Evolutionary conservation across 305 asterid species (phyloP).

Genomic region (Fraxinus sp.): DNA sequence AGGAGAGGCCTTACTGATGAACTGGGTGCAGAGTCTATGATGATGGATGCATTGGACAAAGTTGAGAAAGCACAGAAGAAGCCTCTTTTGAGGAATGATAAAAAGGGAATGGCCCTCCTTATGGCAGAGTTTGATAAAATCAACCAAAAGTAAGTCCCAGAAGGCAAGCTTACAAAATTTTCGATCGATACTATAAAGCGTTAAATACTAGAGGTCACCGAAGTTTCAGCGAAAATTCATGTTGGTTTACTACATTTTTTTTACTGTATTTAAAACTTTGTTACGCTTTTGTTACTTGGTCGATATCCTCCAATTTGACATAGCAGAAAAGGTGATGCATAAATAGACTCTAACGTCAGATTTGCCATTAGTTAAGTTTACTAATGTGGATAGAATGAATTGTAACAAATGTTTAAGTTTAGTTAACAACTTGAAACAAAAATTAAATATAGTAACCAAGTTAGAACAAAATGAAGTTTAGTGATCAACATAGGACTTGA

Average conservation of each 20-base stretch:
- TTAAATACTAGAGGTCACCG: neutral
- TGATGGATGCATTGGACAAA: conserved; percentile 76
- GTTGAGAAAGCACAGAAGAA: conserved; percentile 80
- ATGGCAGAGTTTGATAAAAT: conserved; percentile 74
- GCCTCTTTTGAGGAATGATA: conserved; percentile 85
- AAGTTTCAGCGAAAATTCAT: neutral
- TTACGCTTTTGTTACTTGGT: neutral
- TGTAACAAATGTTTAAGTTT: neutral
- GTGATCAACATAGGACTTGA: neutral
- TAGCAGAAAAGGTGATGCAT: neutral
- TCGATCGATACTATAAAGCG: neutral
- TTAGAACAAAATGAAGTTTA: neutral
- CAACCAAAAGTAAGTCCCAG: conserved; percentile 73
- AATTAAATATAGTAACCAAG: neutral
- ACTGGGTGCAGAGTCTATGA: conserved; percentile 79
- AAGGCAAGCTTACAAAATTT: conserved; percentile 5
- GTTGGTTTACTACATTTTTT: neutral
- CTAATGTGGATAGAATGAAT: neutral
- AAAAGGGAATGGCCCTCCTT: conserved; percentile 78
- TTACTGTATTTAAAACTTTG: neutral
- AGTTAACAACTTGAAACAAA: neutral
- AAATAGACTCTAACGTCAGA: neutral
- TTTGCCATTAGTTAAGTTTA: neutral
- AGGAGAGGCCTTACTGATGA: conserved; percentile 82
- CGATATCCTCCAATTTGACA: neutral